Base-by-base conservation (phyloP, 2,329 filamentous ascomycete species). In the Cladosporium cucumerinum region DNA sequence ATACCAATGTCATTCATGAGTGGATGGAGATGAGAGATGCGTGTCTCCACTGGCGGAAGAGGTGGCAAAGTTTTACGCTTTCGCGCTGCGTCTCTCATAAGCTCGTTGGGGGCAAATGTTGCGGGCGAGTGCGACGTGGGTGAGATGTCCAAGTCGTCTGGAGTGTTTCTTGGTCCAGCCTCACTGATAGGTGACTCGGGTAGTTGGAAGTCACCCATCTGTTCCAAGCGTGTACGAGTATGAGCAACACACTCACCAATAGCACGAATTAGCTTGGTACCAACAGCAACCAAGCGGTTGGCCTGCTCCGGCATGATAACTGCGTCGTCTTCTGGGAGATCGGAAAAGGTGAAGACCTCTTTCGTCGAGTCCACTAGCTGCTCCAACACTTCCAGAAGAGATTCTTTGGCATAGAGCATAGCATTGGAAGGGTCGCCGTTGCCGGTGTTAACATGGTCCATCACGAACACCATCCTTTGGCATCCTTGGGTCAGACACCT, bases 241-340 rank as follows among this genome's bases (percentile, higher is more conserved):
- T 93, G 94, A 7, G 90, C 89, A 23, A 97, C 90, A 76, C 94
- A 97, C 71, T 97, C 93, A 48, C 94, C 94, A 52, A 93, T 93
- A 25, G 92, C 90, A 70, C 92, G 89, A 28, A 99, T 75, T 34
- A 76, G 67, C 43, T 69, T 69, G 12, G 73, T 75, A 34, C 72
- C 73, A 11, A 74, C 66, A 25, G 51, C 66, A 32, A 75, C 71
- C 25, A 75, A 66, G 23, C 69, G 71, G 30, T 69, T 69, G 26
- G 66, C 70, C 61, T 76, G 73, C n/a, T 73, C 70, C 1, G 90
- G 90, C 78, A 93, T 86, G 70, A 96, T 89, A 36, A 96, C 82
- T 66, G 94, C 88, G 66, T 93, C 90, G 34, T 85, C 85, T 28
- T 90, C 87, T 14, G 89, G 88, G 8, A 84, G 81, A n/a, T 87